Conservation (phyloP, 495 filamentous ascomycete genomes). For the Ramalina peruviana region DNA sequence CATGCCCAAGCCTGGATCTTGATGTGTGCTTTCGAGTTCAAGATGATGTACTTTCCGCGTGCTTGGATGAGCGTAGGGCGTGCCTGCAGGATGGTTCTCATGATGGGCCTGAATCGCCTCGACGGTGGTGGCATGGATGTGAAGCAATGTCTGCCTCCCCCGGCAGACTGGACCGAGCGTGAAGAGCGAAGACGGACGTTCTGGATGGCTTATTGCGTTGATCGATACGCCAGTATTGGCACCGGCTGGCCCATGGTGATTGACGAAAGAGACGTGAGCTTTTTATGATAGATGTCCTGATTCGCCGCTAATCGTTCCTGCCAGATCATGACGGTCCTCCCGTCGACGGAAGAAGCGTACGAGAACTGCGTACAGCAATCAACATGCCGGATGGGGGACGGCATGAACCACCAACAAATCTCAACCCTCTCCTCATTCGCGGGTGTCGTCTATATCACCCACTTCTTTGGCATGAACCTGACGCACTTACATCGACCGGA, state of each 20-base stretch:
- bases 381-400: conserved; percentile 53
- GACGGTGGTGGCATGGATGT: conserved; percentile 82
- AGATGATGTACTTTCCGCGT: conserved; percentile 93
- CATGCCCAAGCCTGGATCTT: conserved; percentile 75
- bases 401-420: conserved; percentile 57
- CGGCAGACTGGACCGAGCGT: conserved; percentile 82
- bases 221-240: conserved; percentile 90
- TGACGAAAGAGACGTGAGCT: conserved; percentile 72
- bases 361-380: conserved; percentile 59
- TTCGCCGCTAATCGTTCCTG: conserved; percentile 6
- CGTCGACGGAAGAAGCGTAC: conserved; percentile 76
- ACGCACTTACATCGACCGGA: conserved; percentile 86
- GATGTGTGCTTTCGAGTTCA: conserved; percentile 78
- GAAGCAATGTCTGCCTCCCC: conserved; percentile 74
- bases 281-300: not conserved
- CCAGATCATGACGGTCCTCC: conserved; percentile 71
- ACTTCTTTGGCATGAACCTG: conserved; percentile 87
- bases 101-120: conserved; percentile 86
- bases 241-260: conserved; percentile 95
- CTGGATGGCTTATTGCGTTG: conserved; percentile 82
- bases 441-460: conserved; percentile 70
- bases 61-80: conserved; percentile 89
- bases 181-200: conserved; percentile 89
- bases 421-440: conserved; percentile 62
- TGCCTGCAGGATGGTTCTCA: conserved; percentile 60